Percentiles rank a stretch among this genome's conserved stretches.
phyloP scores from a whole-genome alignment of 805 yeast species.

The Saturnispora mendoncae region DNA sequence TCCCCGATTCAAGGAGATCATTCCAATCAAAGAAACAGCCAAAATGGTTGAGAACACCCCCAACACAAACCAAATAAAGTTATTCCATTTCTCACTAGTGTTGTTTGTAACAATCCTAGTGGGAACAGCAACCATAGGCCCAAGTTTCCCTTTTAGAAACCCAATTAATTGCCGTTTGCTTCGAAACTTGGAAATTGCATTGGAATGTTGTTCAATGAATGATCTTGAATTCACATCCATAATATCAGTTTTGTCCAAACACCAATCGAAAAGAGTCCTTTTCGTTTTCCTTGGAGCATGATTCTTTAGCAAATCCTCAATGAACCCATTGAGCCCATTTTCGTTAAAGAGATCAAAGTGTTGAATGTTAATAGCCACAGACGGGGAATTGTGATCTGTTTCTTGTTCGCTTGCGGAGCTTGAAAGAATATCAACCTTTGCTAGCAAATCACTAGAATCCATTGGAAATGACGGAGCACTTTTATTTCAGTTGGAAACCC shows the following conservation, averaged over 20 bases:
- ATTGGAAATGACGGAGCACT: no score
- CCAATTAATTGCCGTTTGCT: conserved; percentile 11
- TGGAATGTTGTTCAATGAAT: conserved; percentile 1
- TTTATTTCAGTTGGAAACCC: no score
- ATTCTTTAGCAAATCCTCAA: neutral
- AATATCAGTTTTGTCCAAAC: conserved; percentile 1
- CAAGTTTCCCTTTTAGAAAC: neutral
- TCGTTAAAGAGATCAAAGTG: neutral
- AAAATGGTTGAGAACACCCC: neutral
- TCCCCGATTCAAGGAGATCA: neutral
- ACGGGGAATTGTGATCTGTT: no score
- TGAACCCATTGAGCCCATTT: neutral
- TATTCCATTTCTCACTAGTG: neutral
- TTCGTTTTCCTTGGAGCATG: no score
- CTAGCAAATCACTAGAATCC: no score
- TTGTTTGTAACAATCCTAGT: neutral
- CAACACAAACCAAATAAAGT: neutral
- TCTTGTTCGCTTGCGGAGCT: no score
- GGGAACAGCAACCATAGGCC: neutral
- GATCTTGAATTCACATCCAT: neutral
- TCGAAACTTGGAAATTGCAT: conserved; percentile 5
- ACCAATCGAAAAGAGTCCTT: conserved; percentile 1
- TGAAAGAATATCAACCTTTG: no score
- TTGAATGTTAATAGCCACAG: no score
- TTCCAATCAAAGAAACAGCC: neutral